These are phyloP conservation scores for Neurospora intermedia DNA, from an alignment of 495 filamentous ascomycete species.

Conservation along the genomic window DNA sequence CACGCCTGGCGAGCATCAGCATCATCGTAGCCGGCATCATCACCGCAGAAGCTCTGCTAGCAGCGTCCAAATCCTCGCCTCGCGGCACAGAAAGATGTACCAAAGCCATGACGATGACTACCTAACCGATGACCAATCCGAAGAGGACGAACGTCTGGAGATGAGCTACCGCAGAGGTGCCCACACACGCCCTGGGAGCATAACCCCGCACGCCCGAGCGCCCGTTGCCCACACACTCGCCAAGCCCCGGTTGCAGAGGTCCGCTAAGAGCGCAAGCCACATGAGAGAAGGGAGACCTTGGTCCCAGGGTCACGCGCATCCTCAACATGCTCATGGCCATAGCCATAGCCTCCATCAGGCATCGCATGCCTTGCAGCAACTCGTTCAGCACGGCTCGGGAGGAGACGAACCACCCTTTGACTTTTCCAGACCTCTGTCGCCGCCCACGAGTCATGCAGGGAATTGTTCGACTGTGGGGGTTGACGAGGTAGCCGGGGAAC, in stretches of 20 bases:
- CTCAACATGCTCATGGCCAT: slow-evolving; percentile 3
- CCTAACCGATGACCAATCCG: slow-evolving; percentile 26
- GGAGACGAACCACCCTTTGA: slow-evolving; percentile 11
- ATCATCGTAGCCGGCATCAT: neutral
- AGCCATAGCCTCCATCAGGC: neutral
- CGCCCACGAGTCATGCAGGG: slow-evolving; percentile 3
- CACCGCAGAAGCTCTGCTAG: slow-evolving; percentile 17
- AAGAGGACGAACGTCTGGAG: slow-evolving; percentile 34
- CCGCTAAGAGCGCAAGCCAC: slow-evolving; percentile 17
- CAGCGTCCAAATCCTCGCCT: slow-evolving; percentile 20
- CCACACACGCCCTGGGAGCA: slow-evolving; percentile 8
- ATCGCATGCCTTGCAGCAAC: slow-evolving; percentile 11
- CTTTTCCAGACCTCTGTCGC: slow-evolving; percentile 24
- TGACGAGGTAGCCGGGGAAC: slow-evolving; percentile 2
- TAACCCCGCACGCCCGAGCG: slow-evolving; percentile 20
- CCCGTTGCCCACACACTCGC: neutral
- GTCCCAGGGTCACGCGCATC: neutral
- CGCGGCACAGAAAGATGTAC: slow-evolving; percentile 10
- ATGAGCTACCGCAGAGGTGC: slow-evolving; percentile 16
- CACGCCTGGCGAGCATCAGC: slow-evolving; percentile 2
- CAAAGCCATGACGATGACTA: slow-evolving; percentile 10
- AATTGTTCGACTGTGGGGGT: slow-evolving; percentile 8
- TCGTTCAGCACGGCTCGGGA: neutral
- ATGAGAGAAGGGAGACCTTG: slow-evolving; percentile 14
- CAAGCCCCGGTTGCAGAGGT: slow-evolving; percentile 18